phyloP scores from a whole-genome alignment of 108 stramenopile species.

The Cyclotella choctawhatcheeana region DNA sequence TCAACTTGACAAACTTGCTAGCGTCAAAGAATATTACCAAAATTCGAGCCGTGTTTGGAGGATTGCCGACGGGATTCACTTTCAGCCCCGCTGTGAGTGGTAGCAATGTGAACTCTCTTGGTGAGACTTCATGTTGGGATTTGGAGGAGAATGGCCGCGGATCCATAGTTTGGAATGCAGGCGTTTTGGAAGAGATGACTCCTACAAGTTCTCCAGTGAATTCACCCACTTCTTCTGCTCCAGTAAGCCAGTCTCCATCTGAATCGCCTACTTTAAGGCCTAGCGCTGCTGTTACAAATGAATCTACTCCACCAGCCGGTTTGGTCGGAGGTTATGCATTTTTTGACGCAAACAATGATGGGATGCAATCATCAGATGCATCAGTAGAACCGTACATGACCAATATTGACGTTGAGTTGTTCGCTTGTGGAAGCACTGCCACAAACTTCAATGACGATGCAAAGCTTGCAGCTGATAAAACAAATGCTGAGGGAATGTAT shows the following conservation, averaged over 20 bases:
- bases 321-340: constrained; percentile 41
- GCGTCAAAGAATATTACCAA: constrained; percentile 5
- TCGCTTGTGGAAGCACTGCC: constrained; percentile 29
- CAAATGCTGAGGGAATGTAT: constrained; percentile 37
- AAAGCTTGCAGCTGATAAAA: constrained; percentile 12
- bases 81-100: constrained; percentile 12
- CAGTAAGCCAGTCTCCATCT: constrained; percentile 8
- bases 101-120: constrained; percentile 29
- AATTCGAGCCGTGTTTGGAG: constrained; percentile 27
- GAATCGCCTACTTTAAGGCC: neutral
- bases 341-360: constrained; percentile 34
- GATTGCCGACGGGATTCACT: neutral
- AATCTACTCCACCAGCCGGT: constrained; percentile 4
- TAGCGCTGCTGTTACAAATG: neutral
- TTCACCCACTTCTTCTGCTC: neutral
- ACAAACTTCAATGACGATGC: constrained; percentile 9
- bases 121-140: constrained; percentile 32
- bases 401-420: constrained; percentile 28
- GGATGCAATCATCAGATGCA: constrained; percentile 18
- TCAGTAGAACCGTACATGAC: constrained; percentile 20
- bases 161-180: constrained; percentile 45
- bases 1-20: constrained; percentile 7
- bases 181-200: constrained; percentile 6
- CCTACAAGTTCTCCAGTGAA: neutral
- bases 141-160: constrained; percentile 20